phyloP scores from a whole-genome alignment of 176 grass and related monocot species.

The Zizania latifolia region DNA sequence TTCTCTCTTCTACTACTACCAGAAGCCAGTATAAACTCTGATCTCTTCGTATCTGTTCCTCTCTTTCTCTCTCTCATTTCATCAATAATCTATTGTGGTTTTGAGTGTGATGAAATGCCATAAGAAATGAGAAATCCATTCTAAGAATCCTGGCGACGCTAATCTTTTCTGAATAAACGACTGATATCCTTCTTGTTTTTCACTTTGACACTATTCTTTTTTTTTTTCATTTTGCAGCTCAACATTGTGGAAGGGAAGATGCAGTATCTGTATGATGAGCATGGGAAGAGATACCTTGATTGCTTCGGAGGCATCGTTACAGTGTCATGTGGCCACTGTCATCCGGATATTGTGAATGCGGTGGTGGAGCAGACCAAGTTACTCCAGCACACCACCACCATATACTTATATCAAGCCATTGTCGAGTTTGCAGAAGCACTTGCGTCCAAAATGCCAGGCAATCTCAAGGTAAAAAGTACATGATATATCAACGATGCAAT shows the following conservation, averaged over 20 bases:
- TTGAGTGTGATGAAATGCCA: not conserved
- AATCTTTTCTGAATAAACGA: not conserved
- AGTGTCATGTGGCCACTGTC: conserved; percentile 91
- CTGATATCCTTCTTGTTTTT: not conserved
- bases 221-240: conserved; percentile 33
- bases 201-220: too few relatives aligned
- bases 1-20: conserved; percentile 96
- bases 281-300: conserved; percentile 86
- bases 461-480: conserved; percentile 59
- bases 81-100: not conserved
- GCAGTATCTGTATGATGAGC: conserved; percentile 90
- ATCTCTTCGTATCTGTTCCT: not conserved
- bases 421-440: conserved; percentile 91
- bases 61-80: not conserved
- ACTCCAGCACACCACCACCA: conserved; percentile 93
- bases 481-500: not conserved
- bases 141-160: not conserved
- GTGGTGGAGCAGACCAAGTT: conserved; percentile 89
- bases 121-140: not conserved
- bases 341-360: conserved; percentile 79
- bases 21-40: conserved; percentile 62
- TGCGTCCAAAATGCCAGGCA: conserved; percentile 88
- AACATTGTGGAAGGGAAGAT: conserved; percentile 98
- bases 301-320: conserved; percentile 96
- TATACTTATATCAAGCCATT: conserved; percentile 90